Base-by-base conservation (phyloP, 371 early-diverging fungal genomes). In the Catenaria anguillulae region DNA sequence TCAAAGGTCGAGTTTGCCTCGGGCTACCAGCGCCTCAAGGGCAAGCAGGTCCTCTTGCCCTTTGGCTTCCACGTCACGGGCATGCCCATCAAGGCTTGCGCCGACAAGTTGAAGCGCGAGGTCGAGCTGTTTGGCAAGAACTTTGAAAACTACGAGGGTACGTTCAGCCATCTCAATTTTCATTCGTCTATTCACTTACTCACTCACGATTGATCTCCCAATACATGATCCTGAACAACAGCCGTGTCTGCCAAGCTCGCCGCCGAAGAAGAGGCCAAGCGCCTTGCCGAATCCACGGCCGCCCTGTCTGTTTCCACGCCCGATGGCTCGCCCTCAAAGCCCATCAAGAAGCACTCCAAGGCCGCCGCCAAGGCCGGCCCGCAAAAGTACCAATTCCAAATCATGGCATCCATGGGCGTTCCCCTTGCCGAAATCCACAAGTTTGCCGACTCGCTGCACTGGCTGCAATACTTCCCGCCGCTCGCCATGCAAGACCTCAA, bases 31-130 rank as follows among this genome's bases (percentile, higher is more conserved):
- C 84, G 93, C 65, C 73, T 98, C 71, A 79, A 90, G 75, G 99
- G 99, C 55, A 96, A 92, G 75, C 83, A 88, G 59, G 91, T 87
- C 55, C 80, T 99, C 62, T 93, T 98, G 64, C 99, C 99, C 34
- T 90, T 98, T 69, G 97, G 96, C 48, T 99, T 99, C 84, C 99
- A 99, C 73, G 91, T 90, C 66, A 99, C 99, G 5, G 99, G 99
- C 62, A 99, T 99, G 99, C 99, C 99, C 46, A 99, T 99, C 77
- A 94, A 96, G 87, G 97, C 99, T 29, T 90, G 94, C 66, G 98
- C 99, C 40, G 96, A 99, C 75, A 99, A 98, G 80, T 79, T 99
- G 63, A 79, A 80, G 59, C 87, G 89, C 43, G 99, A 99, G 78
- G 79, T 99, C 46, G 87, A 84, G 66, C 77, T 87, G 80, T 96